Evolutionary conservation across 73 alveolate species (phyloP).

Genomic region (Stentor coeruleus): DNA sequence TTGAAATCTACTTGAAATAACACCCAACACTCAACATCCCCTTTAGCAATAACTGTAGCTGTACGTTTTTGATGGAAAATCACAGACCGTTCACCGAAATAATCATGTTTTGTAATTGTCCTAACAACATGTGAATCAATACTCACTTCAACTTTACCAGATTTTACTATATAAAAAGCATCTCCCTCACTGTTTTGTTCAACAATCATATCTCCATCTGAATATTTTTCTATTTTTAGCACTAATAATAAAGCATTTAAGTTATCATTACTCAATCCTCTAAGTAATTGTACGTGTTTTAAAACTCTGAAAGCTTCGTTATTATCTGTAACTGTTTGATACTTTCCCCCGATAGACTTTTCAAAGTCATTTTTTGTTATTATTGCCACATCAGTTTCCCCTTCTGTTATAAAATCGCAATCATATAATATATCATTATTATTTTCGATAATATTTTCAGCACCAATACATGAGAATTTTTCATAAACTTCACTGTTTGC

Average conservation of each 20-base stretch:
- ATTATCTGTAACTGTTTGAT: background rate
- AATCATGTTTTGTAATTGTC: slow-evolving; percentile 2
- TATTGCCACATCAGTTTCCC: slow-evolving; percentile 23
- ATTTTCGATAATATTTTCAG: background rate
- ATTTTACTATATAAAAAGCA: background rate
- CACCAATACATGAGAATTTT: slow-evolving; percentile 10
- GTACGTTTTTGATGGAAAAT: slow-evolving; percentile 6
- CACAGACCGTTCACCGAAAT: slow-evolving; percentile 24
- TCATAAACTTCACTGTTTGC: background rate
- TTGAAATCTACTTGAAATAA: background rate
- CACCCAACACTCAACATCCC: slow-evolving; percentile 26
- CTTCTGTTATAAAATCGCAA: background rate
- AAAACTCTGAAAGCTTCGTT: slow-evolving; percentile 22
- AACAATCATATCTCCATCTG: slow-evolving; percentile 19
- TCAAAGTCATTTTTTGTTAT: slow-evolving; percentile 5
- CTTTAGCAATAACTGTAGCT: slow-evolving; percentile 27
- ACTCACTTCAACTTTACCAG: slow-evolving; percentile 14
- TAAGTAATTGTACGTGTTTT: slow-evolving; percentile 15
- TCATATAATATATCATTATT: background rate
- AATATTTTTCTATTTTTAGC: background rate
- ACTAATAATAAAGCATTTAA: background rate
- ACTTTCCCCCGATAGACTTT: slow-evolving; percentile 13
- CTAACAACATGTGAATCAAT: background rate
- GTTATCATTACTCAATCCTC: slow-evolving; percentile 2
- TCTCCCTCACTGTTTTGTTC: slow-evolving; percentile 12